Evolutionary conservation across 495 filamentous ascomycete species (phyloP), one percentile per base, ranked within the genome.

Genomic region (Penicillium manginii): DNA sequence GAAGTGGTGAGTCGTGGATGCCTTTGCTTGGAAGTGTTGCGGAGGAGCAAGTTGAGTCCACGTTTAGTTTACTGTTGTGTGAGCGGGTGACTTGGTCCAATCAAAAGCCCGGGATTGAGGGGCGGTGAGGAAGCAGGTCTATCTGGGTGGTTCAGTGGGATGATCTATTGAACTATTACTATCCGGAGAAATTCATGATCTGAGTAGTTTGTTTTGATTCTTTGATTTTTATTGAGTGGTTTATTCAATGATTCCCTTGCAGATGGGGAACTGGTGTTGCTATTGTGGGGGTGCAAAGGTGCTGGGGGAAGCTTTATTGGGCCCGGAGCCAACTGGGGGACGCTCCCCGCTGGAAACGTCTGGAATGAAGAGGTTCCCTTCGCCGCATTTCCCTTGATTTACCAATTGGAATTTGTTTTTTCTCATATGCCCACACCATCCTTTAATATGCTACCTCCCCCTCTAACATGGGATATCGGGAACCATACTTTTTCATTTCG

Each of bases 1-100:
- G 66, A 60, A 60, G 57, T 45, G 15, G 59, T 54, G 53, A 54
- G 68, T 67, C 48, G 64, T 58, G 63, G 65, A 63, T 64, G 63
- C 50, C 61, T 65, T 39, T 64, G 58, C 55, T 47, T 47, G 55
- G 54, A 52, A 57, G 50, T 47, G 60, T 52, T 55, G 64, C 54
- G 50, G 50, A 47, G 57, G 53, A 62, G 45, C 59, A 62, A 56
- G 67, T 70, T 66, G 68, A 70, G 65, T 75, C 75, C 73, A 78
- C 73, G 75, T 78, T 73, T 72, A 78, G 40, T 43, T 43, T 73
- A 73, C 65, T 75, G 75, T 71, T 73, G 71, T 72, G 70, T 50
- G 73, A 75, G 75, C 72, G 73, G 74, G 62, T 63, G 63, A 59
- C 63, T 4, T 18, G 59, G 55, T 68, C 75, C 73, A 77, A 75